These are phyloP conservation scores for Jacaranda copaia DNA, from an alignment of 257 asterid species.

Conservation along the genomic window DNA sequence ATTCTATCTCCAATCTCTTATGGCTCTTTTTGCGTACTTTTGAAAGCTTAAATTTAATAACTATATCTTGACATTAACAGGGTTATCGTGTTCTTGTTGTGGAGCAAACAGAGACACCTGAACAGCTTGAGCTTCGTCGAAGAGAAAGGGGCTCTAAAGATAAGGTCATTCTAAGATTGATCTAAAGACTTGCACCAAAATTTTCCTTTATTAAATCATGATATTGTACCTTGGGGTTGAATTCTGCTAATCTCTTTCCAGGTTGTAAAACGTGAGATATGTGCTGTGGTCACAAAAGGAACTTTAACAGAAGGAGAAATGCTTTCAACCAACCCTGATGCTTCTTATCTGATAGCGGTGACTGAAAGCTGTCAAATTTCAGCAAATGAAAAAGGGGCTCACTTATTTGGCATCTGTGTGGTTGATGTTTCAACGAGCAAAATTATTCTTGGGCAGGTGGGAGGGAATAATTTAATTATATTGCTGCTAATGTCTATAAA, in stretches of 20 bases:
- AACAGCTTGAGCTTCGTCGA: conserved; percentile 93
- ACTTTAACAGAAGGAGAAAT: conserved; percentile 93
- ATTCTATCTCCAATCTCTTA: conserved; percentile 19
- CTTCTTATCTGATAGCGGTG: conserved; percentile 84
- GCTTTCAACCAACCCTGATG: conserved; percentile 82
- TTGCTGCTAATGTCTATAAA: conserved; percentile 12
- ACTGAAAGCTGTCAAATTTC: conserved; percentile 72
- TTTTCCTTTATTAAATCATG: conserved; percentile 14
- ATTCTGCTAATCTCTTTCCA: conserved; percentile 41
- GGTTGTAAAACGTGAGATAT: conserved; percentile 97
- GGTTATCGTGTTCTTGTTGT: conserved; percentile 96
- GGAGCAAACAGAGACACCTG: conserved; percentile 99
- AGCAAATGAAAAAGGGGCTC: conserved; percentile 54
- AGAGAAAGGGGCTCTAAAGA: conserved; percentile 87
- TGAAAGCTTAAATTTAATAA: conserved; percentile 23
- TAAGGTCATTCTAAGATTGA: conserved; percentile 60
- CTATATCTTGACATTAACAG: conserved; percentile 51
- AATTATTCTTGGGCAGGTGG: conserved; percentile 91
- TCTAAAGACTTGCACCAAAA: conserved; percentile 15
- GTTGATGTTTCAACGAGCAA: conserved; percentile 89
- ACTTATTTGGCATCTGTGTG: conserved; percentile 74
- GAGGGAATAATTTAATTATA: conserved; percentile 31
- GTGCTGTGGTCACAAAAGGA: conserved; percentile 93
- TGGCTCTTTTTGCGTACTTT: conserved; percentile 19
- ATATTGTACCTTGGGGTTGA: conserved; percentile 28